Percentiles rank a stretch among this genome's conserved stretches.
Conservation (phyloP, 1,284 basidiomycete genomes). For the Ceratobasidium sp. region DNA sequence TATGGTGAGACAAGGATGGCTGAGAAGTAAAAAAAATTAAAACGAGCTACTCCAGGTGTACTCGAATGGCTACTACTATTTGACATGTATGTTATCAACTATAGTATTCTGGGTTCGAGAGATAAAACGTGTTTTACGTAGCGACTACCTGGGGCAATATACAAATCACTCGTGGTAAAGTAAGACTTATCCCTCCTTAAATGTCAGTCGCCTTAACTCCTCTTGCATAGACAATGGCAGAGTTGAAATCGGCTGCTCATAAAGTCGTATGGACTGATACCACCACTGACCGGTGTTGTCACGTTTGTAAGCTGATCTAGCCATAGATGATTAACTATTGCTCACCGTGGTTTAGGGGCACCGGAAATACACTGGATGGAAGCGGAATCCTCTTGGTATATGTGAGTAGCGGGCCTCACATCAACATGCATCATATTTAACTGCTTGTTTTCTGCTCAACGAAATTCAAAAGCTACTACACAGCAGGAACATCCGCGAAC, state of each 20-base stretch:
- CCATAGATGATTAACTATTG: background rate
- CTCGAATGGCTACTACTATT: slow-evolving; percentile 58
- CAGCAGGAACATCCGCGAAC: slow-evolving; percentile 58
- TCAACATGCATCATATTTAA: too few relatives aligned
- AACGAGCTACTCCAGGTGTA: slow-evolving; percentile 52
- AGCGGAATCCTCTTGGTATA: slow-evolving; percentile 29
- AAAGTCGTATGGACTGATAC: slow-evolving; percentile 60
- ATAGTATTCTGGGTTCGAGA: slow-evolving; percentile 47
- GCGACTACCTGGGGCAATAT: slow-evolving; percentile 62
- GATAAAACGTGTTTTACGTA: slow-evolving; percentile 46
- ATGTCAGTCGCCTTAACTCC: too few relatives aligned
- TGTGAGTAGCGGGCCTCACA: background rate
- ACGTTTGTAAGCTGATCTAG: slow-evolving; percentile 55
- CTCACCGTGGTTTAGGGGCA: slow-evolving; percentile 14
- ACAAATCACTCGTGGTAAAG: slow-evolving; percentile 59
- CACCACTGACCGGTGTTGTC: slow-evolving; percentile 61
- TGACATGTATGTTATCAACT: slow-evolving; percentile 14
- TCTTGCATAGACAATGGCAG: slow-evolving; percentile 52
- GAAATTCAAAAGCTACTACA: slow-evolving; percentile 54
- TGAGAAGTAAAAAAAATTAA: too few relatives aligned
- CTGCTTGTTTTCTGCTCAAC: background rate
- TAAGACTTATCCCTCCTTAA: background rate
- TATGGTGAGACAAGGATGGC: slow-evolving; percentile 52
- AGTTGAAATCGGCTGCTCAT: slow-evolving; percentile 59
- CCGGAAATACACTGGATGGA: slow-evolving; percentile 46